Base-by-base conservation (phyloP, 2,329 filamentous ascomycete species). In the Fusarium mundagurra region DNA sequence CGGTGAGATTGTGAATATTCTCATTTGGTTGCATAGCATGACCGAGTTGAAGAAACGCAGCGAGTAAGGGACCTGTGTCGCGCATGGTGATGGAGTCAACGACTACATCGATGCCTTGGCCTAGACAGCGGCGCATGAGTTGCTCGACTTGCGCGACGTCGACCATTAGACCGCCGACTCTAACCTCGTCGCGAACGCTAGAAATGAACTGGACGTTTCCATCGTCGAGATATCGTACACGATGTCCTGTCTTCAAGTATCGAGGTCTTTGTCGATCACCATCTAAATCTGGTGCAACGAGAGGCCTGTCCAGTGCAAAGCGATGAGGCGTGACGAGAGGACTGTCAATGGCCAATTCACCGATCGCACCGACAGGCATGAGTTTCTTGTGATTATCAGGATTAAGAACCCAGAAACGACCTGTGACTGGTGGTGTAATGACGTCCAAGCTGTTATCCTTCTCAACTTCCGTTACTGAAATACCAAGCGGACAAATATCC, bases 291-390 rank as follows among this genome's bases (percentile, higher is more conserved):
- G 78, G 75, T 57, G 84, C 74, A 20, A 76, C 13, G 4, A 82
- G 69, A 1, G 81, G 72, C 14, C 72, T 72, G 8, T 81, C 82
- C 0, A 78, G 76, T 2, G 79, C 64, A 48, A 85, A 83, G 9
- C 80, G 80, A 67, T 84, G 83, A 6, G 81, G 81, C 1, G 81
- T 82, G 18, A 82, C 63, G 8, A 78, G 61, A 2, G 81, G 81
- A 0, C 89, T 89, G 73, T 91, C 89, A 39, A 92, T 87, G 8
- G 91, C 84, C 5, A 92, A 82, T 76, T 92, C 90, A 1, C 89
- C 89, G 2, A 89, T 81, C 1, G 86, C 84, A 3, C 89, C 89
- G 18, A 88, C 79, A 0, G 88, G 88, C 81, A 88, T 84, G 43
- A 88, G 82, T 39, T 84, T 85, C 69, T 84, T 84, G 36, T 84